Evolutionary conservation across 2,329 filamentous ascomycete species (phyloP).

Genomic region (Aspergillus quadricinctus): DNA sequence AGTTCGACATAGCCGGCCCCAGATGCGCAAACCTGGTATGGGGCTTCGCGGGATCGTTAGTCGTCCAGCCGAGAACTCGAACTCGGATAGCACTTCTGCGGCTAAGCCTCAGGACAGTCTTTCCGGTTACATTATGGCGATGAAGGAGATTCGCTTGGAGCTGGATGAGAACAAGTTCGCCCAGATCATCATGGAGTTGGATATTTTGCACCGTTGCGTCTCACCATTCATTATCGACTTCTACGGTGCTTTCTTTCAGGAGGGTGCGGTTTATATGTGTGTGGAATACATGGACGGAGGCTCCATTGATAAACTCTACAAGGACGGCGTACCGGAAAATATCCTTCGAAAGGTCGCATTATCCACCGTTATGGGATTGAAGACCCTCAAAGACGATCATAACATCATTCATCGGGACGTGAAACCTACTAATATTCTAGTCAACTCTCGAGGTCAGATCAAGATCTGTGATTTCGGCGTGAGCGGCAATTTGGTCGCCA

Average conservation of each 20-base stretch:
- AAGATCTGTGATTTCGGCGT: slow-evolving; percentile 99
- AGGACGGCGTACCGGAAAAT: slow-evolving; percentile 81
- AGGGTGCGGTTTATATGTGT: slow-evolving; percentile 97
- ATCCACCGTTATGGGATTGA: slow-evolving; percentile 84
- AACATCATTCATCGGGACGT: slow-evolving; percentile 99
- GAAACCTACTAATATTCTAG: slow-evolving; percentile 96
- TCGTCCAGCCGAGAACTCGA: slow-evolving; percentile 24
- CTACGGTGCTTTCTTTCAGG: slow-evolving; percentile 97
- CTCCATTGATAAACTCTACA: slow-evolving; percentile 93
- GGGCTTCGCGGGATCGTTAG: slow-evolving; percentile 58
- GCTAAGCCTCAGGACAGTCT: slow-evolving; percentile 23
- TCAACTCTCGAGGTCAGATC: slow-evolving; percentile 83
- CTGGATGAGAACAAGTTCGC: slow-evolving; percentile 95
- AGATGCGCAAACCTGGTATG: slow-evolving; percentile 56
- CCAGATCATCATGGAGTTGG: slow-evolving; percentile 94
- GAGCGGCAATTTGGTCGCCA: slow-evolving; percentile 91
- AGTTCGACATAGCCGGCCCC: slow-evolving; percentile 75
- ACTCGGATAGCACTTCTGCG: slow-evolving; percentile 9
- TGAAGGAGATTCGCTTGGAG: slow-evolving; percentile 97
- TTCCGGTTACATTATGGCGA: slow-evolving; percentile 83
- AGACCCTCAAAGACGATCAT: slow-evolving; percentile 92
- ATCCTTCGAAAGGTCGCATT: slow-evolving; percentile 87
- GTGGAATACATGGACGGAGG: slow-evolving; percentile 99
- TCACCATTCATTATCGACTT: slow-evolving; percentile 98
- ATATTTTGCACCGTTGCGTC: slow-evolving; percentile 90